Evolutionary conservation across 441 rosid genomes (phyloP).

Genomic region (Arabidopsis lyrata): DNA sequence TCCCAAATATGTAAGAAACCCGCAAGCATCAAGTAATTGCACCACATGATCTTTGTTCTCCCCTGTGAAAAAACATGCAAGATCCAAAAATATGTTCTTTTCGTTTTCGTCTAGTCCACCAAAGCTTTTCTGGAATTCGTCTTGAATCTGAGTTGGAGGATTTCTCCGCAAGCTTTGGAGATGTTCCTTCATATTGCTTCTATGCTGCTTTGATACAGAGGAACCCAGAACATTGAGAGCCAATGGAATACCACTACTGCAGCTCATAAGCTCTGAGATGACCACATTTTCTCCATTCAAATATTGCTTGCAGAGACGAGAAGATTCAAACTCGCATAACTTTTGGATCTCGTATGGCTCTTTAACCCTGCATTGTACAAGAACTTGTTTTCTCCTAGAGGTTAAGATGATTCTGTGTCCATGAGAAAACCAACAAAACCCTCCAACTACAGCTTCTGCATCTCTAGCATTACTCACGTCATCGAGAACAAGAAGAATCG

Average conservation of each 20-base stretch:
- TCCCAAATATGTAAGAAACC: constrained; percentile 9
- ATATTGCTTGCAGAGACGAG: constrained; percentile 37
- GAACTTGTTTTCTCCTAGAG: constrained; percentile 45
- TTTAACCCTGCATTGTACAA: constrained; percentile 16
- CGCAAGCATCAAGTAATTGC: constrained; percentile 41
- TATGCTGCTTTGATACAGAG: constrained; percentile 12
- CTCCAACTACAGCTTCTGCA: constrained; percentile 33
- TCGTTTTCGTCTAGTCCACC: constrained; percentile 33
- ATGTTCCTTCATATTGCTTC: background rate
- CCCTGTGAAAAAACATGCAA: constrained; percentile 48
- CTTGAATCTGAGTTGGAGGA: constrained; percentile 23
- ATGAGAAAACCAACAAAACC: constrained; percentile 37
- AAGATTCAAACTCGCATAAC: constrained; percentile 33
- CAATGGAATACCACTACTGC: constrained; percentile 45
- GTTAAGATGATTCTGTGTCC: constrained; percentile 51
- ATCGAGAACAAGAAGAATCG: constrained; percentile 44
- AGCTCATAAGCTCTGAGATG: constrained; percentile 11
- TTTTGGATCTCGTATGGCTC: constrained; percentile 4
- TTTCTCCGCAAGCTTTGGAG: constrained; percentile 26
- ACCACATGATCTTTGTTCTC: background rate
- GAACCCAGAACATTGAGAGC: constrained; percentile 42
- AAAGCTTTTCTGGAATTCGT: constrained; percentile 40
- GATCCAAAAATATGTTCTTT: constrained; percentile 46
- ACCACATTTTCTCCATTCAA: background rate
- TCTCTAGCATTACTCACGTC: constrained; percentile 41